A percentile compares a stretch with the other conserved stretches of the same genome.
Evolutionary conservation across 441 rosid genomes (phyloP).

Genomic region (Populus hybrid): DNA sequence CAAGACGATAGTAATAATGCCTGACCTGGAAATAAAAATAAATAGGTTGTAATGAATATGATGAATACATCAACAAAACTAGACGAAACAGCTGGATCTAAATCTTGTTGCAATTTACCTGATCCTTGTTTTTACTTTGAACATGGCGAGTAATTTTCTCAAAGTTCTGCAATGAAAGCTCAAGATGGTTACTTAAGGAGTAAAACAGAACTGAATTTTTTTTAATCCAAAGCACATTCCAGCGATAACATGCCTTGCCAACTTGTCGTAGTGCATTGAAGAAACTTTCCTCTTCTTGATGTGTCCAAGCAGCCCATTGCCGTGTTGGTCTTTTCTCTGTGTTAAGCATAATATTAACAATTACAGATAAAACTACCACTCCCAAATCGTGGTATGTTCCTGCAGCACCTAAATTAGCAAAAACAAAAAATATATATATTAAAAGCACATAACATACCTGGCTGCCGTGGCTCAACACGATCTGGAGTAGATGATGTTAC

Average conservation of each 20-base stretch:
- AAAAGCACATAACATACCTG: constrained; percentile 47
- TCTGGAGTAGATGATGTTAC: constrained; percentile 35
- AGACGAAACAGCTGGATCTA: constrained; percentile 15
- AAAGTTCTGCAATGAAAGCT: constrained; percentile 62
- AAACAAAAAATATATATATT: neutral
- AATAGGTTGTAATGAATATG: constrained; percentile 21
- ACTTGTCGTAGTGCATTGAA: constrained; percentile 97
- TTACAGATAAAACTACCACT: neutral
- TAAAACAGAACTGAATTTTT: neutral
- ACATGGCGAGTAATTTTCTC: constrained; percentile 97
- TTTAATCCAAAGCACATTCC: constrained; percentile 6
- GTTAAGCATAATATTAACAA: constrained; percentile 1
- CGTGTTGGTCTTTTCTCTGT: constrained; percentile 85
- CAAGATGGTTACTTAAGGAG: constrained; percentile 14
- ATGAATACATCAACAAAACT: constrained; percentile 7
- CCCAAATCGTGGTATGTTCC: neutral
- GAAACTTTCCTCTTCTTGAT: constrained; percentile 96
- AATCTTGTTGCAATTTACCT: constrained; percentile 48
- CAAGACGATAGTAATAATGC: constrained; percentile 95
- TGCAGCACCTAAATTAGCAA: constrained; percentile 2
- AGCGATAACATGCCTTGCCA: constrained; percentile 67
- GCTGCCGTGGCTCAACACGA: constrained; percentile 37
- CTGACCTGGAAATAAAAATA: constrained; percentile 63
- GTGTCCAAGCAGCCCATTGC: constrained; percentile 99
- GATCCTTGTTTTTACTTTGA: constrained; percentile 98